Evolutionary conservation across 2,329 filamentous ascomycete species (phyloP).

Genomic region (Fusarium robinianum): DNA sequence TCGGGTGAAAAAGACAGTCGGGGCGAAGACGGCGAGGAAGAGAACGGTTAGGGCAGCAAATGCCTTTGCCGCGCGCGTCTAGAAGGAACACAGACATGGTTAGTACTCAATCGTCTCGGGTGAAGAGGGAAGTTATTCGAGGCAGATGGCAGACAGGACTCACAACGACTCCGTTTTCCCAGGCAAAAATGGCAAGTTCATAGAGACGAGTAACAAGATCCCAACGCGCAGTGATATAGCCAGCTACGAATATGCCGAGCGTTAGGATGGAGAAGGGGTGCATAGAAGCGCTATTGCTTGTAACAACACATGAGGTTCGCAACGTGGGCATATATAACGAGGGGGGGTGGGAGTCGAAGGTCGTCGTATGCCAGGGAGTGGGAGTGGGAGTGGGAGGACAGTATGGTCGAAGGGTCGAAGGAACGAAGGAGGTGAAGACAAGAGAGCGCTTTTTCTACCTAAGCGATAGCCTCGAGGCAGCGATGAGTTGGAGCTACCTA

Average conservation of each 20-base stretch:
- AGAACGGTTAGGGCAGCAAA: constrained; percentile 81
- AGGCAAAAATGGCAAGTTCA: constrained; percentile 96
- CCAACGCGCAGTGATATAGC: constrained; percentile 99
- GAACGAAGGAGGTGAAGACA: too few relatives aligned
- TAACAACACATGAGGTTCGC: constrained; percentile 50
- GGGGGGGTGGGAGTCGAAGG: constrained; percentile 15
- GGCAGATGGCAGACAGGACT: constrained; percentile 46
- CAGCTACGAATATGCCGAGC: constrained; percentile 97
- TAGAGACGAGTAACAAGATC: constrained; percentile 95
- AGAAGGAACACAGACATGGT: constrained; percentile 10
- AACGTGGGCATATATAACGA: not conserved
- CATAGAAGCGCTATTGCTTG: constrained; percentile 66
- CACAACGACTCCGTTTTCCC: constrained; percentile 98
- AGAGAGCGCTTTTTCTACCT: too few relatives aligned
- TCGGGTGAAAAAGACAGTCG: constrained; percentile 79
- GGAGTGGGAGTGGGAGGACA: constrained; percentile 31
- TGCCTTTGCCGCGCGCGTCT: constrained; percentile 85
- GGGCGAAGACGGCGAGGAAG: constrained; percentile 83
- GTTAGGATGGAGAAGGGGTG: constrained; percentile 97
- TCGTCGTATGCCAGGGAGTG: constrained; percentile 29
- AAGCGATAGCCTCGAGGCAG: too few relatives aligned
- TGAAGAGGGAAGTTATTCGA: too few relatives aligned
- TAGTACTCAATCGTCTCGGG: constrained; percentile 5
- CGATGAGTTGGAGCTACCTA: too few relatives aligned
- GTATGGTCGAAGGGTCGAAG: too few relatives aligned